These are phyloP conservation scores for Cladochytrium replicatum DNA, from an alignment of 192 early-diverging fungal species.

Conservation along the genomic window DNA sequence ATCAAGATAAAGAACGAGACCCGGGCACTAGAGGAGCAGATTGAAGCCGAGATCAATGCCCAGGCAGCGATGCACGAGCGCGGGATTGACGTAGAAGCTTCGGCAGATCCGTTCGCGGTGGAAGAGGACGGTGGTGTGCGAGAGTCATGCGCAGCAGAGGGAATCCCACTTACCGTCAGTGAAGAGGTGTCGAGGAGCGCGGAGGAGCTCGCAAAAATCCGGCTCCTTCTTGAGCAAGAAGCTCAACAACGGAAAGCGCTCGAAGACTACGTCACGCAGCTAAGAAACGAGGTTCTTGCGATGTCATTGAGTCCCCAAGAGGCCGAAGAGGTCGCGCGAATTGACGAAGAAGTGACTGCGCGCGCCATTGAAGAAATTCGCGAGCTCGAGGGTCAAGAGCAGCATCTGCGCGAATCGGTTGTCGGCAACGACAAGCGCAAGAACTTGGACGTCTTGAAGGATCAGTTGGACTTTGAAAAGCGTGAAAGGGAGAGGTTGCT, in stretches of 20 bases:
- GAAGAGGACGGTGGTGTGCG: neutral
- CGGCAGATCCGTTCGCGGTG: neutral
- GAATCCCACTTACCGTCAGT: neutral
- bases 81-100: no score
- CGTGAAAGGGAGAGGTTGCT: neutral
- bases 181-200: neutral
- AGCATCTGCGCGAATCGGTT: slow-evolving; percentile 8
- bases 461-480: slow-evolving; percentile 9
- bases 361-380: slow-evolving; percentile 2
- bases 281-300: slow-evolving; percentile 22
- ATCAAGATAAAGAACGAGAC: slow-evolving; percentile 9
- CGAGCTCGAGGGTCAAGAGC: slow-evolving; percentile 15
- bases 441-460: slow-evolving; percentile 1
- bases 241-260: slow-evolving; percentile 15
- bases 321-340: slow-evolving; percentile 12
- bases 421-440: slow-evolving; percentile 6
- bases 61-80: no score
- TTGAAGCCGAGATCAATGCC: neutral
- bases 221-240: slow-evolving; percentile 19
- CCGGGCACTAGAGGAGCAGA: slow-evolving; percentile 2
- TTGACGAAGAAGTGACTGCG: slow-evolving; percentile 11
- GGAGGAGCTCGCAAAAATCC: slow-evolving; percentile 14
- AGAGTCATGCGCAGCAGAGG: neutral
- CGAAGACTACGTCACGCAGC: slow-evolving; percentile 22
- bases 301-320: neutral